Evolutionary conservation across 148 eudicot genomes (phyloP).

Genomic region (Dianthus caryophyllus): DNA sequence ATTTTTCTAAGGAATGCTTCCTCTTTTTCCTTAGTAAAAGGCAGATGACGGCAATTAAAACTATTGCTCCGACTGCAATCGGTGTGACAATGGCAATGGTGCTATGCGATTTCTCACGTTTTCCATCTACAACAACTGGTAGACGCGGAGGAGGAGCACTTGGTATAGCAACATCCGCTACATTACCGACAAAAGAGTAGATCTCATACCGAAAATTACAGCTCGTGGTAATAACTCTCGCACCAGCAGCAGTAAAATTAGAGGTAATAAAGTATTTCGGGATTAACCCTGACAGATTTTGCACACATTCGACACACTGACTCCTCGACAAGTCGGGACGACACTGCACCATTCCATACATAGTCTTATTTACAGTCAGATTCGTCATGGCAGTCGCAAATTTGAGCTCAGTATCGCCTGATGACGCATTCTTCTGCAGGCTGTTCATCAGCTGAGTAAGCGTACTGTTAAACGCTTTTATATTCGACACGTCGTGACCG

Average conservation of each 20-base stretch:
- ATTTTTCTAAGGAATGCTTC: conserved; percentile 6
- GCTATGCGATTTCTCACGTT: conserved; percentile 12
- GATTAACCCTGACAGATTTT: not conserved
- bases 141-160: not conserved
- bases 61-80: not conserved
- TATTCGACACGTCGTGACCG: not conserved
- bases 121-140: not conserved
- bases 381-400: conserved; percentile 23
- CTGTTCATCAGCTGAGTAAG: not conserved
- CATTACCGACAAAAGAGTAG: conserved; percentile 26
- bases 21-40: conserved; percentile 11
- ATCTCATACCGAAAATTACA: conserved; percentile 31
- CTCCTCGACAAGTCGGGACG: conserved; percentile 17
- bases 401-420: conserved; percentile 25
- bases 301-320: conserved; percentile 23
- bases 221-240: conserved; percentile 21
- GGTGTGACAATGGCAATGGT: conserved; percentile 6
- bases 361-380: not conserved
- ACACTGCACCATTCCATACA: conserved; percentile 33
- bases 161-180: conserved; percentile 5
- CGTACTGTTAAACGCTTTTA: not conserved
- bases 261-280: not conserved
- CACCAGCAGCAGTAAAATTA: conserved; percentile 27
- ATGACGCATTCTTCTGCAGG: conserved; percentile 18
- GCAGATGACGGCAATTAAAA: conserved; percentile 8